Percentiles rank a stretch among this genome's conserved stretches.
phyloP scores from a whole-genome alignment of 2,329 filamentous ascomycete species.

The Raffaelea albimanens region DNA sequence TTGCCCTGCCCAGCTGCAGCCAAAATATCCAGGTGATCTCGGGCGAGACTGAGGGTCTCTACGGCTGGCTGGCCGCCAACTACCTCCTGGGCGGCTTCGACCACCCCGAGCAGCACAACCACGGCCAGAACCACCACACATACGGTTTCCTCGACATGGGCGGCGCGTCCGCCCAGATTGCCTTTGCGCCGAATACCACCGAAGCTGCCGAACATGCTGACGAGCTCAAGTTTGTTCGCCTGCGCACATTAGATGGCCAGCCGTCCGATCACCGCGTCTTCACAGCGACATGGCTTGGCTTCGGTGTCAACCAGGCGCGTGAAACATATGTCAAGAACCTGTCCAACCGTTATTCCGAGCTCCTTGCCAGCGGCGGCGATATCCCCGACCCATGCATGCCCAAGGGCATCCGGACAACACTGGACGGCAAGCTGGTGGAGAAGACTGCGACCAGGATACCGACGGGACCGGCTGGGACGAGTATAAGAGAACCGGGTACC shows the following conservation, averaged over 20 bases:
- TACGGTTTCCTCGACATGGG: constrained; percentile 99
- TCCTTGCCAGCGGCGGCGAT: constrained; percentile 42
- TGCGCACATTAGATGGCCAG: constrained; percentile 74
- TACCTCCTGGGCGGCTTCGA: constrained; percentile 91
- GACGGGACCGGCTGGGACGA: constrained; percentile 1
- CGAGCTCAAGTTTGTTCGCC: constrained; percentile 75
- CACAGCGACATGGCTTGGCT: constrained; percentile 92
- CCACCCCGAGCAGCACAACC: constrained; percentile 59
- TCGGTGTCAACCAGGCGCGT: constrained; percentile 90
- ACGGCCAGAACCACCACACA: constrained; percentile 83
- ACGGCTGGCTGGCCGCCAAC: constrained; percentile 96
- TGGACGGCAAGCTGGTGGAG: constrained; percentile 52
- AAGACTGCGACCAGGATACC: constrained; percentile 12
- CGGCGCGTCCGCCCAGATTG: constrained; percentile 93
- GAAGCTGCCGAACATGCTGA: constrained; percentile 84
- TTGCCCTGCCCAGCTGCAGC: constrained; percentile 81
- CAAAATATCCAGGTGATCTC: constrained; percentile 89
- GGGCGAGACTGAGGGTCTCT: constrained; percentile 89
- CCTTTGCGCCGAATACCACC: constrained; percentile 88
- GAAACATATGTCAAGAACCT: constrained; percentile 73
- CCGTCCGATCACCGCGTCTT: constrained; percentile 80
- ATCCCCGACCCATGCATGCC: constrained; percentile 89
- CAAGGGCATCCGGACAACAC: constrained; percentile 60
- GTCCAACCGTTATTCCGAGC: constrained; percentile 50
- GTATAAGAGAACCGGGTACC: background rate